A percentile compares a stretch with the other conserved stretches of the same genome.
Conservation (phyloP, 1,139 yeast genomes). For the Saccharomycopsis hybrid region DNA sequence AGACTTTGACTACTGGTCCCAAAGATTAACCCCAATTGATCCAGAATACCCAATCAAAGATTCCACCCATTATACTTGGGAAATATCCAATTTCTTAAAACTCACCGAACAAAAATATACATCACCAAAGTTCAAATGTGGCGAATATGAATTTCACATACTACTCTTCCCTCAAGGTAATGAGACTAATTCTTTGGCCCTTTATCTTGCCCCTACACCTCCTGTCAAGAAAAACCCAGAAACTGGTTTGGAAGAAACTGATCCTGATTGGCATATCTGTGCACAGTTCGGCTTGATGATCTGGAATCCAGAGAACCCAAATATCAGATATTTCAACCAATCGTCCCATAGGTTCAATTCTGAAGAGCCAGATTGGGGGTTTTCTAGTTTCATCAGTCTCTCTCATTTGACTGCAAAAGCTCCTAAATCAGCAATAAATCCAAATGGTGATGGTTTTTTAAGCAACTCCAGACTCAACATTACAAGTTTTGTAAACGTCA, state of each 20-base stretch:
- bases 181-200: slow-evolving; percentile 46
- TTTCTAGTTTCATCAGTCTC: slow-evolving; percentile 61
- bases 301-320: slow-evolving; percentile 74
- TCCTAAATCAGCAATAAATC: slow-evolving; percentile 27
- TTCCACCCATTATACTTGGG: slow-evolving; percentile 54
- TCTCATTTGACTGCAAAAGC: slow-evolving; percentile 22
- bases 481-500: slow-evolving; percentile 68
- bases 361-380: slow-evolving; percentile 93
- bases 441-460: slow-evolving; percentile 20
- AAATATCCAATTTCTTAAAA: slow-evolving; percentile 56
- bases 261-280: slow-evolving; percentile 71
- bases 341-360: slow-evolving; percentile 76
- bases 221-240: slow-evolving; percentile 23
- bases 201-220: slow-evolving; percentile 24
- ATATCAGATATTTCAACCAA: slow-evolving; percentile 52
- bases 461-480: slow-evolving; percentile 53
- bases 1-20: slow-evolving; percentile 5
- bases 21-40: not conserved
- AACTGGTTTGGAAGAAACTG: slow-evolving; percentile 31
- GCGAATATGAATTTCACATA: slow-evolving; percentile 68
- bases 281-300: slow-evolving; percentile 84
- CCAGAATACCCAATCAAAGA: slow-evolving; percentile 14
- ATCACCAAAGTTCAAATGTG: slow-evolving; percentile 54
- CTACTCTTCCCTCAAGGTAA: slow-evolving; percentile 76
- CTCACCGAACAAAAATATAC: slow-evolving; percentile 41